phyloP scores from a whole-genome alignment of 176 grass and related monocot genomes.

The Leersia perrieri region DNA sequence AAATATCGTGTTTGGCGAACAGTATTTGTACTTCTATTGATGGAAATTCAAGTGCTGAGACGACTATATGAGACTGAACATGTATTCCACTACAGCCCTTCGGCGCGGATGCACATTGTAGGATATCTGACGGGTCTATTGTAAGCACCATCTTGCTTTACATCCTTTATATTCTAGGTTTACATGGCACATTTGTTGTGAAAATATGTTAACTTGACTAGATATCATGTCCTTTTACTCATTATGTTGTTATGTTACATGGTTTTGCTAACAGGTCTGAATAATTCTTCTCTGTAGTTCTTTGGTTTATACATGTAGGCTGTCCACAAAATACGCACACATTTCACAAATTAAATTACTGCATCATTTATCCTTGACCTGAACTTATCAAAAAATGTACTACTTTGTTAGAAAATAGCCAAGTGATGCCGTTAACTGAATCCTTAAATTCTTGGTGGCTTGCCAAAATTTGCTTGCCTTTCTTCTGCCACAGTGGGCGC shows the following conservation, averaged over 20 bases:
- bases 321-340: constrained; percentile 15
- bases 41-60: constrained; percentile 86
- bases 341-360: background rate
- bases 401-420: background rate
- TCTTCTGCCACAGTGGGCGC: constrained; percentile 15
- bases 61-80: constrained; percentile 84
- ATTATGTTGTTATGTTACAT: constrained; percentile 7
- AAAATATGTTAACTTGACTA: constrained; percentile 10
- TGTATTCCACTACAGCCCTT: constrained; percentile 91
- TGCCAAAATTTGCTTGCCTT: background rate
- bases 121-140: constrained; percentile 85
- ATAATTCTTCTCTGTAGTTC: background rate
- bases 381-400: background rate
- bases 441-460: background rate
- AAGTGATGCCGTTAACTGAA: background rate
- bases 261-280: constrained; percentile 7
- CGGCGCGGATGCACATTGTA: constrained; percentile 76
- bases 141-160: constrained; percentile 50
- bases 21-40: constrained; percentile 76
- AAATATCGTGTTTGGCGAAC: constrained; percentile 79
- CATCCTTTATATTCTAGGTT: constrained; percentile 24
- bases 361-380: constrained; percentile 17
- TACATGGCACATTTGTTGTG: constrained; percentile 9
- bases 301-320: background rate
- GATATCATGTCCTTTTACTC: background rate